These are phyloP conservation scores for Goffeauzyma gilvescens DNA, from an alignment of 768 basidiomycete species.

Conservation along the genomic window DNA sequence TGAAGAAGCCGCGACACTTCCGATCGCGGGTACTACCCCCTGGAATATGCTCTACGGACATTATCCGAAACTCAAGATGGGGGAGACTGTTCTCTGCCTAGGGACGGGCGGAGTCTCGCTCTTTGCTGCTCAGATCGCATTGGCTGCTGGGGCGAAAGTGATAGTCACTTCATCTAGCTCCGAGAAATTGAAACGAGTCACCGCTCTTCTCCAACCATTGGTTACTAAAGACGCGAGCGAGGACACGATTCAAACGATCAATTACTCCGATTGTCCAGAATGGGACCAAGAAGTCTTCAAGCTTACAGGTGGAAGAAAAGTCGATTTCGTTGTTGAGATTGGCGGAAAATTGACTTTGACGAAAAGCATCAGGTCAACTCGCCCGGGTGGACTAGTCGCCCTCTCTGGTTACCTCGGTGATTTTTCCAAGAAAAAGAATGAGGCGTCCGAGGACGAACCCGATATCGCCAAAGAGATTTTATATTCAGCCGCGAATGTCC, in stretches of 20 bases:
- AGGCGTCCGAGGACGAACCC: conserved; percentile 16
- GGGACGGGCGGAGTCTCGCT: conserved; percentile 32
- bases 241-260: conserved; percentile 35
- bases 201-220: conserved; percentile 40
- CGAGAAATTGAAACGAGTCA: conserved; percentile 38
- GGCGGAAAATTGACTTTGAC: conserved; percentile 19
- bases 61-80: conserved; percentile 37
- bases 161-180: conserved; percentile 52
- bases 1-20: conserved; percentile 48
- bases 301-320: conserved; percentile 27
- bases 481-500: conserved; percentile 32
- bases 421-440: conserved; percentile 15
- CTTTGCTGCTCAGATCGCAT: conserved; percentile 44
- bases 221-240: conserved; percentile 17
- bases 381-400: conserved; percentile 20
- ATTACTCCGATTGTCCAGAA: conserved; percentile 42
- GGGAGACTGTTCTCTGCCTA: conserved; percentile 38
- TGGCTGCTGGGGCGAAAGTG: conserved; percentile 45
- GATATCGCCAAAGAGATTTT: conserved; percentile 33
- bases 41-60: conserved; percentile 42
- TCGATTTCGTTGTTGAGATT: conserved; percentile 26
- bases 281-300: conserved; percentile 43
- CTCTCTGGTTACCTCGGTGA: conserved; percentile 22
- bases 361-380: conserved; percentile 17
- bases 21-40: conserved; percentile 47